Percentiles rank a stretch among this genome's conserved stretches.
phyloP scores from a whole-genome alignment of 495 filamentous ascomycete species.

The Aspergillus diversus region DNA sequence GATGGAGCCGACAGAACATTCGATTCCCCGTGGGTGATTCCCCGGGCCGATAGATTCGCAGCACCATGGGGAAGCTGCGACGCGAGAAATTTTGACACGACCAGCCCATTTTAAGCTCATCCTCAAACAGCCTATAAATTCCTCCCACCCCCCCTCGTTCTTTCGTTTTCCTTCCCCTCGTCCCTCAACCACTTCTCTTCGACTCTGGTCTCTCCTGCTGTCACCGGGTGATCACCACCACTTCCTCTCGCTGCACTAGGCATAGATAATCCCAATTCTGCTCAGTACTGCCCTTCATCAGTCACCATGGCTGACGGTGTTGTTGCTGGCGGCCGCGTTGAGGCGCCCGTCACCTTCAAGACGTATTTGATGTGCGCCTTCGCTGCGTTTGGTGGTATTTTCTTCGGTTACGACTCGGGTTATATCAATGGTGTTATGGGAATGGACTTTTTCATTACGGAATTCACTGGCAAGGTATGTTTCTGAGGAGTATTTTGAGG shows the following conservation, averaged over 20 bases:
- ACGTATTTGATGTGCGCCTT: conserved; percentile 66
- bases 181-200: conserved; percentile 1
- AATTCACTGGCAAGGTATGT: conserved; percentile 44
- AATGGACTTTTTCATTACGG: conserved; percentile 54
- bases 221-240: not conserved
- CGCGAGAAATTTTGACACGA: conserved; percentile 6
- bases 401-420: conserved; percentile 59
- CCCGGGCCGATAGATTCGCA: conserved; percentile 21
- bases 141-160: not conserved
- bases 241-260: not conserved
- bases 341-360: conserved; percentile 66
- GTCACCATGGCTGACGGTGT: conserved; percentile 27
- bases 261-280: conserved; percentile 6
- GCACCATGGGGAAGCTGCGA: conserved; percentile 19
- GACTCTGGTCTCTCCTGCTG: not conserved
- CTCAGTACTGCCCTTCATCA: conserved; percentile 7
- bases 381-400: conserved; percentile 62
- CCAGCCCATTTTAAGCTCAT: conserved; percentile 8
- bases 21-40: conserved; percentile 28
- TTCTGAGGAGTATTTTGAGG: not conserved
- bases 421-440: conserved; percentile 58
- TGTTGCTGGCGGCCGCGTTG: conserved; percentile 40
- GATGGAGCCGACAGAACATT: conserved; percentile 20
- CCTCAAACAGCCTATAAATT: conserved; percentile 10
- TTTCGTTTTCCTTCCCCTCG: conserved; percentile 4